phyloP scores from a whole-genome alignment of 768 basidiomycete species.

The Kwoniella dejecticola region DNA sequence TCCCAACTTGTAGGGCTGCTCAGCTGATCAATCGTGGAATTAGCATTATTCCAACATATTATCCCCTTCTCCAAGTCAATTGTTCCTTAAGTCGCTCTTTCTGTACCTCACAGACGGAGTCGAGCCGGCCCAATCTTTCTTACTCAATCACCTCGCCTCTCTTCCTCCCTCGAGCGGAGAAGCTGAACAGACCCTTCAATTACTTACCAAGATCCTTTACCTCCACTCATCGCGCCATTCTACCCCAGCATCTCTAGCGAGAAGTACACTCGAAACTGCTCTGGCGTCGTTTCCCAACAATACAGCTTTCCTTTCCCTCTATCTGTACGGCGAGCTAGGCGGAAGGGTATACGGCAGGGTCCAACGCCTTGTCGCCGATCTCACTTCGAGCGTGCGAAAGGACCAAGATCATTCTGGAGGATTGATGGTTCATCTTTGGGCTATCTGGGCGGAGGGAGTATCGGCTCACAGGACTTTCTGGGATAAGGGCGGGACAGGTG shows the following conservation, averaged over 20 bases:
- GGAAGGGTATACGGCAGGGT: conserved; percentile 55
- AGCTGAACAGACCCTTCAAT: conserved; percentile 50
- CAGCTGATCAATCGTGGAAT: no score
- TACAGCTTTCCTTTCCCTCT: conserved; percentile 55
- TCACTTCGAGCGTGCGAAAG: neutral
- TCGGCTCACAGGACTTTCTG: conserved; percentile 41
- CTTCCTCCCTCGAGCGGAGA: conserved; percentile 34
- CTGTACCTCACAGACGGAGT: conserved; percentile 38
- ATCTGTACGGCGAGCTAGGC: conserved; percentile 52
- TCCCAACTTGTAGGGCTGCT: no score
- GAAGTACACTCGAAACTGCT: conserved; percentile 52
- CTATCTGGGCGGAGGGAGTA: conserved; percentile 47
- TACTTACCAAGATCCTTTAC: conserved; percentile 49
- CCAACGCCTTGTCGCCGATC: conserved; percentile 49
- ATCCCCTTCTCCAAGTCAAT: conserved; percentile 12
- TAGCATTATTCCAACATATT: conserved; percentile 1
- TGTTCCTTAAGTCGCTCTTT: conserved; percentile 42
- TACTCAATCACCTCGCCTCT: conserved; percentile 37
- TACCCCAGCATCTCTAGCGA: conserved; percentile 43
- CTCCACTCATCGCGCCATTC: conserved; percentile 34
- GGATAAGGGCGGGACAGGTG: conserved; percentile 41
- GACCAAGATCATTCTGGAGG: conserved; percentile 18
- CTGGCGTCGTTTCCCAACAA: conserved; percentile 55
- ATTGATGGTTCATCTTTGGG: conserved; percentile 49
- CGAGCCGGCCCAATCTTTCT: conserved; percentile 29